A percentile compares a stretch with the other conserved stretches of the same genome.
These are phyloP conservation scores for Ophiostoma novo-ulmi DNA, from an alignment of 2,329 filamentous ascomycete species.

Conservation along the genomic window DNA sequence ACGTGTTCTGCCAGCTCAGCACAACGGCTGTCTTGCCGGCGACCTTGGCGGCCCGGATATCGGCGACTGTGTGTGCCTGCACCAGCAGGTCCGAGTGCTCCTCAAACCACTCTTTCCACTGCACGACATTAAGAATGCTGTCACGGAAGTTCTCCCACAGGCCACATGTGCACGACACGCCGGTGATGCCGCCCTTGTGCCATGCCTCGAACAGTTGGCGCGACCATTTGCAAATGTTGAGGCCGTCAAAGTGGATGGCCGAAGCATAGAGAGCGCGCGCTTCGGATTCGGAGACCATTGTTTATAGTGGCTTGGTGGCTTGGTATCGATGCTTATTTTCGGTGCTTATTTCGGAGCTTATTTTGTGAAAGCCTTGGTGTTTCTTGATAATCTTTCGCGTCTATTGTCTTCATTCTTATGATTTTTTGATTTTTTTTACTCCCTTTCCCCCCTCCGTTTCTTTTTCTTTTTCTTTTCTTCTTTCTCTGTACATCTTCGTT, in stretches of 20 bases:
- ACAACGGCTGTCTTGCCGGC: slow-evolving; percentile 38
- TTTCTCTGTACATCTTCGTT: background rate
- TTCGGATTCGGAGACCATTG: slow-evolving; percentile 37
- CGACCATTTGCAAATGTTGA: slow-evolving; percentile 40
- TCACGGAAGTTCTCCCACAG: slow-evolving; percentile 39
- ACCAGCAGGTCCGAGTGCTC: slow-evolving; percentile 38
- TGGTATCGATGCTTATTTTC: background rate
- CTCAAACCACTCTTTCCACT: slow-evolving; percentile 43
- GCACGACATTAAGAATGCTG: slow-evolving; percentile 38
- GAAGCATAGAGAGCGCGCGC: slow-evolving; percentile 36
- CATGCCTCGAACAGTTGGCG: slow-evolving; percentile 40
- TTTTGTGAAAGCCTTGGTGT: background rate
- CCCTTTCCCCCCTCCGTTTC: no score
- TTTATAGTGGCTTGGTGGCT: slow-evolving; percentile 16
- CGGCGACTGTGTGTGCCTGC: slow-evolving; percentile 35
- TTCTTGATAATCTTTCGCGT: background rate
- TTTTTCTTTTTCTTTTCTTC: background rate
- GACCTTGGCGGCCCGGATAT: slow-evolving; percentile 37
- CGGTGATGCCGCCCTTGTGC: slow-evolving; percentile 38
- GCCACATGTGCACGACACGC: slow-evolving; percentile 39
- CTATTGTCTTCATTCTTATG: background rate
- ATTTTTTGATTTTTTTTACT: background rate
- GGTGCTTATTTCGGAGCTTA: background rate
- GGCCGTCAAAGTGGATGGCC: slow-evolving; percentile 39
- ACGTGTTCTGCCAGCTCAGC: slow-evolving; percentile 40